phyloP scores from a whole-genome alignment of 768 basidiomycete species.

The Mycena galericulata region DNA sequence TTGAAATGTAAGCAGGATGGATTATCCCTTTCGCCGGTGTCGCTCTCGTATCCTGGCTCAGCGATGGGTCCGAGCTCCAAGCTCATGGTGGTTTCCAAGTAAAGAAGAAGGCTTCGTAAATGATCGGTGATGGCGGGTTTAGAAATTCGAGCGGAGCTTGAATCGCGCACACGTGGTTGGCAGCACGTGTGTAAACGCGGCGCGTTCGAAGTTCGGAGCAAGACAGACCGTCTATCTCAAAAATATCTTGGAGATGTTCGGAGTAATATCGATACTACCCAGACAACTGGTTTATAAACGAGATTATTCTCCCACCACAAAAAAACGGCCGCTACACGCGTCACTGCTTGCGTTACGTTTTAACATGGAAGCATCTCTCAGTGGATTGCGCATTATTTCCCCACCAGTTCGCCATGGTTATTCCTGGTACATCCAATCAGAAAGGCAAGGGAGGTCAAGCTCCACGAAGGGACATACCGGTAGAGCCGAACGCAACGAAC shows the following conservation, averaged over 20 bases:
- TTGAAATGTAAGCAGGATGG: neutral
- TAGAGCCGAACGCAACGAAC: neutral
- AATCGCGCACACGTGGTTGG: too few relatives aligned
- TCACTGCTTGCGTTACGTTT: neutral
- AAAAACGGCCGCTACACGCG: too few relatives aligned
- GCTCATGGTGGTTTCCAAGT: neutral
- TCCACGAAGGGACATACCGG: neutral
- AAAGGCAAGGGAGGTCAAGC: too few relatives aligned
- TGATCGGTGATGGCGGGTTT: too few relatives aligned
- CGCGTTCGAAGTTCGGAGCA: too few relatives aligned
- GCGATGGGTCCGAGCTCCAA: neutral
- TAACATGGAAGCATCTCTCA: neutral
- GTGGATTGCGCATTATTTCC: neutral
- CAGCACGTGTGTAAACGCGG: too few relatives aligned
- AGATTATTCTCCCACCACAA: too few relatives aligned
- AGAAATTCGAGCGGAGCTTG: too few relatives aligned
- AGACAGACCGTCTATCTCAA: too few relatives aligned
- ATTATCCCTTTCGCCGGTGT: slow-evolving; percentile 3
- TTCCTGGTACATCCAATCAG: neutral
- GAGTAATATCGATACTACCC: too few relatives aligned
- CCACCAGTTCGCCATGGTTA: slow-evolving; percentile 2
- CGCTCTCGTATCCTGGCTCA: neutral
- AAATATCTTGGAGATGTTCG: too few relatives aligned
- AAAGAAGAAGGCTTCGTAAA: neutral
- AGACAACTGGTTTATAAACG: too few relatives aligned